These are phyloP conservation scores for Cercophora sp. DNA, from an alignment of 495 filamentous ascomycete species.

Conservation along the genomic window DNA sequence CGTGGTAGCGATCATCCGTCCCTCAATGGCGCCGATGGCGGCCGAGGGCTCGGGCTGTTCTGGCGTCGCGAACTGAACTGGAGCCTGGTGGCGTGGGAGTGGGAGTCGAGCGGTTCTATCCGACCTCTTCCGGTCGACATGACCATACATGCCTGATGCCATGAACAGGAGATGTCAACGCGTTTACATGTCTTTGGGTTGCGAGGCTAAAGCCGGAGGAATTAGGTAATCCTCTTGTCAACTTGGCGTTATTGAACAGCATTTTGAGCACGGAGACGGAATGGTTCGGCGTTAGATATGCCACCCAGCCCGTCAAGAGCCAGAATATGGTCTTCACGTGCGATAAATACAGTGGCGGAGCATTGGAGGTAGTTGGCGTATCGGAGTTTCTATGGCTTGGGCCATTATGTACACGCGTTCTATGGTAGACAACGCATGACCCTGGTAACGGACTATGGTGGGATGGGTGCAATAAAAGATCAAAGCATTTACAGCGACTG, in stretches of 20 bases:
- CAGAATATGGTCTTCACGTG: too few species aligned
- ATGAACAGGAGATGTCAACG: too few species aligned
- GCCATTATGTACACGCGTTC: too few species aligned
- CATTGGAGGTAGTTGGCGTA: too few species aligned
- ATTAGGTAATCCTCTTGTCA: slow-evolving; percentile 47
- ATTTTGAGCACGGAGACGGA: slow-evolving; percentile 20
- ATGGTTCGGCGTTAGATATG: slow-evolving; percentile 23
- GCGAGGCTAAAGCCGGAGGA: slow-evolving; percentile 34
- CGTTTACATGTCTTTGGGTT: slow-evolving; percentile 27
- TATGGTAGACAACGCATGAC: too few species aligned
- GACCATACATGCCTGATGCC: slow-evolving; percentile 33
- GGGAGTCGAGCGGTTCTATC: slow-evolving; percentile 42
- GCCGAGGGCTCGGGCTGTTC: slow-evolving; percentile 74
- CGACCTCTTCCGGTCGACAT: slow-evolving; percentile 32
- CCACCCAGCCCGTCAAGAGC: slow-evolving; percentile 8
- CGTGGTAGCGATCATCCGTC: slow-evolving; percentile 33
- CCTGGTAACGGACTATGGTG: too few species aligned
- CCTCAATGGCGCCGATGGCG: slow-evolving; percentile 34
- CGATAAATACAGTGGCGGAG: too few species aligned
- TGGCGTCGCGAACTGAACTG: slow-evolving; percentile 94
- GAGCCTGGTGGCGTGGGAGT: slow-evolving; percentile 84
- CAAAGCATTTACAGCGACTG: too few species aligned
- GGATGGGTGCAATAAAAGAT: too few species aligned
- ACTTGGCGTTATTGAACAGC: slow-evolving; percentile 31
- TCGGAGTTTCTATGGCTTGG: too few species aligned